Conservation (phyloP, 768 basidiomycete species). For the Rhizopogon sp. region DNA sequence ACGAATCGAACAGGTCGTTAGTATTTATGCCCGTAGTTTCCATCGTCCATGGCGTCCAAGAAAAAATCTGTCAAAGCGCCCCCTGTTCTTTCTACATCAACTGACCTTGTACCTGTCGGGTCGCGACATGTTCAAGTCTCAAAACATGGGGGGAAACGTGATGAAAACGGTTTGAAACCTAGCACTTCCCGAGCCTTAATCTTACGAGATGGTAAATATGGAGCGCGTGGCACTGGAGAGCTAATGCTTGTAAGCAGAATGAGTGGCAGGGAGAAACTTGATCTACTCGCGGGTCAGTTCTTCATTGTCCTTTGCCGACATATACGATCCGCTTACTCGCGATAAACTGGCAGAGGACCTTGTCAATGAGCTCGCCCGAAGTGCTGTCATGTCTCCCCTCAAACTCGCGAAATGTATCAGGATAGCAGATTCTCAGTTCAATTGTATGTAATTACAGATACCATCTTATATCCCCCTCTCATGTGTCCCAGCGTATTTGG, state of each 20-base stretch:
- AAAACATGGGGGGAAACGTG: constrained; percentile 34
- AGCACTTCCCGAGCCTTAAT: constrained; percentile 71
- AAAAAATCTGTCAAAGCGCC: constrained; percentile 17
- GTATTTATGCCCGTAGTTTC: background rate
- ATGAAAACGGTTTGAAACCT: constrained; percentile 48
- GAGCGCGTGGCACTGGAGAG: constrained; percentile 67
- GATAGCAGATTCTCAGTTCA: constrained; percentile 70
- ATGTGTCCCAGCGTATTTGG: constrained; percentile 49
- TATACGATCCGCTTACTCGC: constrained; percentile 2
- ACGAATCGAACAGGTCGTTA: background rate
- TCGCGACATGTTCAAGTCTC: constrained; percentile 41
- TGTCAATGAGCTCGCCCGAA: constrained; percentile 43
- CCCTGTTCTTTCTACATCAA: constrained; percentile 16
- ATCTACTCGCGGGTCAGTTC: constrained; percentile 64
- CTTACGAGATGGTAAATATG: constrained; percentile 71
- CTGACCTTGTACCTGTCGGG: constrained; percentile 52
- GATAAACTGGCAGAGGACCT: constrained; percentile 53
- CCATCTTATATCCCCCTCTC: background rate
- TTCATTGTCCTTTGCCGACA: background rate
- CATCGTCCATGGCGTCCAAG: constrained; percentile 18
- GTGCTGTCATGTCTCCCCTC: constrained; percentile 62
- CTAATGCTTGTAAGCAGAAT: constrained; percentile 52
- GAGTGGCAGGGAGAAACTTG: constrained; percentile 75
- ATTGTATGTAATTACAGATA: constrained; percentile 39
- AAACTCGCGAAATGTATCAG: constrained; percentile 55